Conservation (phyloP, 1,284 basidiomycete species). For the Kalmanozyma brasiliensis region DNA sequence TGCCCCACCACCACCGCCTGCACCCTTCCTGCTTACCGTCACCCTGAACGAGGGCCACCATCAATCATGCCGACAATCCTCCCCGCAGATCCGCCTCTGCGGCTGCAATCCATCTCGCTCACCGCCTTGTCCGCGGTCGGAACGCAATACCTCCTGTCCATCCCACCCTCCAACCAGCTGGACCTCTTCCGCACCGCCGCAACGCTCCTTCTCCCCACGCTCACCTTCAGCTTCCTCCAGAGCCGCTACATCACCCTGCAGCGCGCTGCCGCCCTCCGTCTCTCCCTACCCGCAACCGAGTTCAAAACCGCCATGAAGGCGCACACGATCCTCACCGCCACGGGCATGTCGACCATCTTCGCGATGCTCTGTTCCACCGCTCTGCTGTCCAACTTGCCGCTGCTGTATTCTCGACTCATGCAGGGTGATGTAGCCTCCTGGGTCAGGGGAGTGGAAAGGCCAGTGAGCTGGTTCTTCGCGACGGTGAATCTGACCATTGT, state of each 20-base stretch:
- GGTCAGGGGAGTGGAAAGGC: neutral
- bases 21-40: too few relatives aligned
- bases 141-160: neutral
- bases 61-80: slow-evolving; percentile 9
- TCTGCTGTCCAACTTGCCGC: slow-evolving; percentile 12
- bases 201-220: slow-evolving; percentile 1
- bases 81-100: neutral
- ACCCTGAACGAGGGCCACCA: neutral
- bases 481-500: slow-evolving; percentile 14
- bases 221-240: slow-evolving; percentile 12
- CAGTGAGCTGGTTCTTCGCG: slow-evolving; percentile 16
- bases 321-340: slow-evolving; percentile 5
- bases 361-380: slow-evolving; percentile 3
- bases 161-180: neutral
- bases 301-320: neutral
- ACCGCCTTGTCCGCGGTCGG: neutral
- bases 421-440: neutral
- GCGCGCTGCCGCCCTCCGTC: slow-evolving; percentile 4
- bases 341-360: slow-evolving; percentile 23
- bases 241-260: slow-evolving; percentile 16
- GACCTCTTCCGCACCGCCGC: neutral
- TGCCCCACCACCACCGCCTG: too few relatives aligned
- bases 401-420: neutral
- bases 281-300: neutral
- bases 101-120: neutral